Evolutionary conservation across 352 stramenopile genomes (phyloP), one percentile per base, ranked within the genome.

Genomic region (Phytophthora fragariaefolia): DNA sequence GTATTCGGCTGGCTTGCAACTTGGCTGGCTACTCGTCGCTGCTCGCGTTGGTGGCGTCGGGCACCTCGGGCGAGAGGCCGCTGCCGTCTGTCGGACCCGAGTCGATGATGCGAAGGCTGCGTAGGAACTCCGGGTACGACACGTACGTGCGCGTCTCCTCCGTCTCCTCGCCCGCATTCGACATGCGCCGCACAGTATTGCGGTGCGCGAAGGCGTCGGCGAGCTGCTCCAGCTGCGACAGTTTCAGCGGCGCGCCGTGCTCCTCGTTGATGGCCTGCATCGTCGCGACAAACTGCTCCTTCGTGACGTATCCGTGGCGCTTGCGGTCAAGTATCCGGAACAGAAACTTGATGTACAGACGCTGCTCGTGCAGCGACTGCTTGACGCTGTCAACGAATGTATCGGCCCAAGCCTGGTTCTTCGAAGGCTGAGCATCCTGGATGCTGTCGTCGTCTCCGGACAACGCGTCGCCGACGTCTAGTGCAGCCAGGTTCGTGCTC

Each of bases 211-310:
- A 94, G 1, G 83, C 75, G 20, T 89, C 82, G 0, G 85, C 85
- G 12, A 94, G 58, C 40, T 91, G 82, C 49, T 91, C 82, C 18
- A 94, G 69, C 54, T 94, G 80, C 0, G 68, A 61, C 4, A 85
- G 68, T 32, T 87, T 66, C 46, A 94, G 69, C 20, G 83, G 82
- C 10, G 73, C 80, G 9, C 80, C 83, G 52, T 89, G 74, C 49
- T 92, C 83, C 36, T 92, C 77, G 52, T 92, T 92, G 48, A 92
- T 86, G 43, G 80, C 84, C 28, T 89, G 82, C 82, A 94, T 87
- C 1, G 81, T 86, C 2, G 79, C 79, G 17, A 94, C 68, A 46
- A 94, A 94, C 66, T 94, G 88, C 46, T 74, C 32, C 42, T 85
- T 87, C 9, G 78, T 80, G 34, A 94, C 66, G 45, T 83, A 88